phyloP scores from a whole-genome alignment of 2,329 filamentous ascomycete species.

The Fusarium sp. region DNA sequence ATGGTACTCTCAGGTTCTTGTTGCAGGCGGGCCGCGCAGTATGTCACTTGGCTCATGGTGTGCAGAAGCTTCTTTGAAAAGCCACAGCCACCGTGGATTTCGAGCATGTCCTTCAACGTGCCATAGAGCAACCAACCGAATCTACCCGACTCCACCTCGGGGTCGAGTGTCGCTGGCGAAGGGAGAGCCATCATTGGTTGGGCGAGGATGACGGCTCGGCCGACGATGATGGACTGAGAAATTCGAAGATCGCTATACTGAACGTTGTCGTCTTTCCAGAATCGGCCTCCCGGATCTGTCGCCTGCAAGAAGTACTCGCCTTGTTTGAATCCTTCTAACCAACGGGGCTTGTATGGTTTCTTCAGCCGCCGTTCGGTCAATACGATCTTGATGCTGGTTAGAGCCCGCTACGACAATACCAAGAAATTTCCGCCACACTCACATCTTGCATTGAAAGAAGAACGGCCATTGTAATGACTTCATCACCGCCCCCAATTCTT shows the following conservation, averaged over 20 bases:
- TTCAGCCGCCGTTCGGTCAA: conserved; percentile 53
- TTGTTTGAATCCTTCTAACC: conserved; percentile 53
- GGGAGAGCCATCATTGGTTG: conserved; percentile 54
- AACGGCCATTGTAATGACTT: conserved; percentile 53
- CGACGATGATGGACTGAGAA: conserved; percentile 56
- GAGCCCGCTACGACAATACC: not conserved
- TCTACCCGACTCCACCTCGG: conserved; percentile 45
- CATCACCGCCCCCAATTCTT: conserved; percentile 42
- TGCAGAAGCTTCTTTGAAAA: conserved; percentile 56
- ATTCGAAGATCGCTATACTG: conserved; percentile 51
- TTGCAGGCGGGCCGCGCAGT: conserved; percentile 50
- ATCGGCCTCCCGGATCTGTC: conserved; percentile 53
- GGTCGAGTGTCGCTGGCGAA: conserved; percentile 44
- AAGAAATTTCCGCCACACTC: conserved; percentile 23
- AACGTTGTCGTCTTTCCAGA: conserved; percentile 51
- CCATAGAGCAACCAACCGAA: conserved; percentile 57
- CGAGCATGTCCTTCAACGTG: conserved; percentile 49
- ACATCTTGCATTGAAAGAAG: conserved; percentile 57
- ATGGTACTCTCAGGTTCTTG: conserved; percentile 50
- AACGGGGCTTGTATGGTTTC: conserved; percentile 50
- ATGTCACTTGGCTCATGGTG: conserved; percentile 54
- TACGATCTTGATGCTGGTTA: conserved; percentile 47
- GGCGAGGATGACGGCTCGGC: conserved; percentile 54
- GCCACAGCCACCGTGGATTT: conserved; percentile 57
- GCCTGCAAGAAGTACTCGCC: conserved; percentile 51